Evolutionary conservation across 768 basidiomycete species (phyloP).

Genomic region (Calocera cornea): DNA sequence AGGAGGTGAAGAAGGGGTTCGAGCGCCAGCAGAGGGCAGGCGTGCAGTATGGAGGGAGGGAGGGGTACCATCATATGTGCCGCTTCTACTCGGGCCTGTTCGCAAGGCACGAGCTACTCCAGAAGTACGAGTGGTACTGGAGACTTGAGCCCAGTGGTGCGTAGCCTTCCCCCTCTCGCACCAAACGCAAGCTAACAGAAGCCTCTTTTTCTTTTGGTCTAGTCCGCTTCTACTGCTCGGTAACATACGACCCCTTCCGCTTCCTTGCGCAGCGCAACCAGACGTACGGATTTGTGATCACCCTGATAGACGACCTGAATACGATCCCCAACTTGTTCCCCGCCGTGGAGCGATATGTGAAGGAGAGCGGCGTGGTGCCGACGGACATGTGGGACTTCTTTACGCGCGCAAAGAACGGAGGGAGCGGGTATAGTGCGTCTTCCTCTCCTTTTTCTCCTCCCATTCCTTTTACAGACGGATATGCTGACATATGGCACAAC

Average conservation of each 20-base stretch:
- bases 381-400: conserved; percentile 1
- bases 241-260: conserved; percentile 14
- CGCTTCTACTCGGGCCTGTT: conserved; percentile 12
- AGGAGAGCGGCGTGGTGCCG: not conserved
- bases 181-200: not conserved
- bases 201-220: no score
- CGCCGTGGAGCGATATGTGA: not conserved
- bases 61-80: conserved; percentile 14
- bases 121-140: conserved; percentile 78
- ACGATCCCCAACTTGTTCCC: conserved; percentile 8
- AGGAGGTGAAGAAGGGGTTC: conserved; percentile 5
- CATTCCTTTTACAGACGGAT: not conserved
- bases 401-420: not conserved
- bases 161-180: not conserved
- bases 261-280: conserved; percentile 10
- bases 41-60: conserved; percentile 13
- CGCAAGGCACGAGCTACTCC: conserved; percentile 49
- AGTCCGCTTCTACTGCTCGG: conserved; percentile 12
- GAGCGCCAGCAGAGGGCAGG: conserved; percentile 3
- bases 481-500: not conserved
- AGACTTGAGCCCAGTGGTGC: conserved; percentile 45
- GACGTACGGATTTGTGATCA: conserved; percentile 13
- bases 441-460: not conserved
- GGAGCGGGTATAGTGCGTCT: not conserved
- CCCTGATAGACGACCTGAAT: conserved; percentile 11